Conservation (phyloP, 169 alveolate species). For the Miamiensis avidus region DNA sequence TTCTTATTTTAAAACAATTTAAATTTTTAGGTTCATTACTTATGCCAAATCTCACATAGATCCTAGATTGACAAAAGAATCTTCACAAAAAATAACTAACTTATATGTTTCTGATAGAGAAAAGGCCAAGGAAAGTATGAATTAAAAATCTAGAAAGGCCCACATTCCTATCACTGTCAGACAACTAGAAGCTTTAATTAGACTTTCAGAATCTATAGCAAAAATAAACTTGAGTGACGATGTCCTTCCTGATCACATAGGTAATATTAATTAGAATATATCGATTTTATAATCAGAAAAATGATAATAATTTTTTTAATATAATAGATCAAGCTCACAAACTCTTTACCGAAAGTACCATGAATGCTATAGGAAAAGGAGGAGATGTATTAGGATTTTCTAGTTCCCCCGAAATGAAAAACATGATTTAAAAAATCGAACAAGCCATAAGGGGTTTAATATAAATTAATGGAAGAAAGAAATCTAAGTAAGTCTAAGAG, state of each 20-base stretch:
- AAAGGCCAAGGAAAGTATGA: constrained; percentile 51
- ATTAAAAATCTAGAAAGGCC: constrained; percentile 42
- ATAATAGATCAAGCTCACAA: constrained; percentile 90
- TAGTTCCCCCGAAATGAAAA: constrained; percentile 69
- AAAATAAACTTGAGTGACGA: constrained; percentile 73
- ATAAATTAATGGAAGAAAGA: constrained; percentile 75
- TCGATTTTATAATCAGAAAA: too few species aligned
- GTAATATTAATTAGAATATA: too few species aligned
- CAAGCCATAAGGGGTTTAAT: constrained; percentile 82
- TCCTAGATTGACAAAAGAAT: constrained; percentile 96
- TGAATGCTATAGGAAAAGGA: constrained; percentile 68
- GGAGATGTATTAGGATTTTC: constrained; percentile 51
- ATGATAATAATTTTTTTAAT: too few species aligned
- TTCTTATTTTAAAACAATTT: too few species aligned
- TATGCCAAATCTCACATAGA: constrained; percentile 87
- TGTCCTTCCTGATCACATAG: constrained; percentile 77
- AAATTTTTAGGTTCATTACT: constrained; percentile 85
- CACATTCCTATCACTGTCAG: constrained; percentile 99
- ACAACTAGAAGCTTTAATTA: constrained; percentile 98
- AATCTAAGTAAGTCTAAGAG: constrained; percentile 63
- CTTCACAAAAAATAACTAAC: constrained; percentile 93
- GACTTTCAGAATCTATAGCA: constrained; percentile 94
- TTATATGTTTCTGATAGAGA: constrained; percentile 95
- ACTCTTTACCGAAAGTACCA: constrained; percentile 82
- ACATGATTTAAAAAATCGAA: constrained; percentile 72